These are phyloP conservation scores for Populus euphratica DNA, from an alignment of 345 rosid genomes.

Conservation along the genomic window DNA sequence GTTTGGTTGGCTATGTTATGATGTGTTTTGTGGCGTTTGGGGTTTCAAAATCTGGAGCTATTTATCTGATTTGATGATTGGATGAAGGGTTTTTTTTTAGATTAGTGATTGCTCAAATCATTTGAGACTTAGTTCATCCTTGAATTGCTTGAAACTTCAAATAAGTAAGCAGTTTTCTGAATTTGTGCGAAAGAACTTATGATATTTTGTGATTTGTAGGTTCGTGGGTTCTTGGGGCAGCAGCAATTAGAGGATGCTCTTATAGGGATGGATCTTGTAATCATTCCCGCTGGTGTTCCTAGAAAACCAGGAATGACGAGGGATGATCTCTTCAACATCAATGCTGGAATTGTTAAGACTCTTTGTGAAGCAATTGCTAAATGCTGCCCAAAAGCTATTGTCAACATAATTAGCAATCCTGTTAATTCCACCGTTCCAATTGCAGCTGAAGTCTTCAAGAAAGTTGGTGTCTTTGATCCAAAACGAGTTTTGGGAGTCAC, in stretches of 20 bases:
- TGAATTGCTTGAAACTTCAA: neutral
- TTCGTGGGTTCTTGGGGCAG: constrained; percentile 92
- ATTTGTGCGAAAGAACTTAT: neutral
- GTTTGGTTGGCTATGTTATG: too few relatives aligned
- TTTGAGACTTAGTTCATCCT: too few relatives aligned
- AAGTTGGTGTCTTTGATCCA: constrained; percentile 82
- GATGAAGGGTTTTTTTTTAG: too few relatives aligned
- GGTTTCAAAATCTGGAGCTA: too few relatives aligned
- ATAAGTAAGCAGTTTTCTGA: neutral
- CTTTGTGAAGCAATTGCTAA: constrained; percentile 83
- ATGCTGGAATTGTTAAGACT: constrained; percentile 90
- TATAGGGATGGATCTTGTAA: constrained; percentile 83
- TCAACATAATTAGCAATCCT: constrained; percentile 87
- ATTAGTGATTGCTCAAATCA: too few relatives aligned
- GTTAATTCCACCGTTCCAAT: constrained; percentile 96
- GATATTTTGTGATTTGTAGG: constrained; percentile 35
- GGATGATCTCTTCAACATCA: constrained; percentile 93
- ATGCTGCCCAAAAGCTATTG: constrained; percentile 77
- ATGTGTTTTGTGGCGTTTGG: too few relatives aligned
- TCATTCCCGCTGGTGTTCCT: constrained; percentile 95
- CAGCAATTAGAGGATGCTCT: constrained; percentile 78
- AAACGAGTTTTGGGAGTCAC: constrained; percentile 88
- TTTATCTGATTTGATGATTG: too few relatives aligned
- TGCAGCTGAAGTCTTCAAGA: constrained; percentile 91
- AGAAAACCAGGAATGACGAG: constrained; percentile 99